phyloP scores from a whole-genome alignment of 2,329 filamentous ascomycete genomes.

The Camptophora hylomeconis region DNA sequence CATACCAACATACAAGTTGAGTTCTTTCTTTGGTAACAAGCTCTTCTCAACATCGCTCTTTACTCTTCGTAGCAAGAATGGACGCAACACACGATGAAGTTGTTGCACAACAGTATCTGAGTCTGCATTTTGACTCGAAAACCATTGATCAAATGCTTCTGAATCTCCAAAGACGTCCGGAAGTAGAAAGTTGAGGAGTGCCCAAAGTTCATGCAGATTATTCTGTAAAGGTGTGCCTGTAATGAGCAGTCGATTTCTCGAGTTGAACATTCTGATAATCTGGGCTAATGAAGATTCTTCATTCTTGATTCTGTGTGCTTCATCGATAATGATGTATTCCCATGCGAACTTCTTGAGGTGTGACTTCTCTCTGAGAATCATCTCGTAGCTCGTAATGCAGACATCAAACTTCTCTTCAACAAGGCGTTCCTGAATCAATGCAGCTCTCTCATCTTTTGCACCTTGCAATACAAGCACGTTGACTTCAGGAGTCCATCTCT shows the following conservation, averaged over 20 bases:
- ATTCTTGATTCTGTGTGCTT: slow-evolving; percentile 98
- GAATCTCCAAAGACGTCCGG: slow-evolving; percentile 96
- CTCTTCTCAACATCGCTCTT: slow-evolving; percentile 99
- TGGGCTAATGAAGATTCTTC: slow-evolving; percentile 94
- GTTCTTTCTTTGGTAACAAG: slow-evolving; percentile 87
- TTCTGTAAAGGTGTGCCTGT: slow-evolving; percentile 96
- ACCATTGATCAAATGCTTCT: slow-evolving; percentile 96
- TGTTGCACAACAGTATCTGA: slow-evolving; percentile 95
- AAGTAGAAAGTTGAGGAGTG: slow-evolving; percentile 90
- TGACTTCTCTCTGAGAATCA: slow-evolving; percentile 90
- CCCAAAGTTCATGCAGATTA: slow-evolving; percentile 96
- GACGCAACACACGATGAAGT: slow-evolving; percentile 79
- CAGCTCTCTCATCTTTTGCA: slow-evolving; percentile 81
- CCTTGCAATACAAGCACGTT: slow-evolving; percentile 90
- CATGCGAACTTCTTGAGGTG: slow-evolving; percentile 96
- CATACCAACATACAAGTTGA: slow-evolving; percentile 97
- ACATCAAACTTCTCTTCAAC: slow-evolving; percentile 93
- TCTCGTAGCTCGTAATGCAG: slow-evolving; percentile 97
- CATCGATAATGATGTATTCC: slow-evolving; percentile 99
- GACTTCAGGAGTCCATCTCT: slow-evolving; percentile 87
- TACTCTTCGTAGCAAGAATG: slow-evolving; percentile 87
- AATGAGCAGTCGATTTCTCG: slow-evolving; percentile 85
- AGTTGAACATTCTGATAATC: slow-evolving; percentile 92
- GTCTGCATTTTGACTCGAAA: slow-evolving; percentile 76
- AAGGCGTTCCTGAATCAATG: slow-evolving; percentile 81